Base-by-base conservation (phyloP, 2,329 filamentous ascomycete species). In the Aspergillus pseudotamarii region DNA sequence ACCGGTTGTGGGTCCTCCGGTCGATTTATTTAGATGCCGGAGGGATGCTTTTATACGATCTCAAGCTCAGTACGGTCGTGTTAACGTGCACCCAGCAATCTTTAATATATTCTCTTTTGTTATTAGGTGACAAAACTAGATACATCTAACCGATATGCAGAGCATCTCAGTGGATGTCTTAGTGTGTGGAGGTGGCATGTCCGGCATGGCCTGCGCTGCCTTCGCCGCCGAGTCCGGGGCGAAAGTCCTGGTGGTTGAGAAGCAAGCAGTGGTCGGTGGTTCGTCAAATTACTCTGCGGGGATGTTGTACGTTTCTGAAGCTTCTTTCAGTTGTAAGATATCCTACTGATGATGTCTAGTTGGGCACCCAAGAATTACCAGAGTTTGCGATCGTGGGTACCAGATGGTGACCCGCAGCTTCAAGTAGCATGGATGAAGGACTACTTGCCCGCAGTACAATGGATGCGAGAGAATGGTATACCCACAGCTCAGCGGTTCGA, bases 121-220 rank as follows among this genome's bases (percentile, higher is more conserved):
- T 28, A 6, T 19, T 38, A 6, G 5, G 4, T 4, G 16, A 19
- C 4, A 26, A 19, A 9, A 56, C 2, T 43, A 38, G 14, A 38
- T 12, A 34, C n/a, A 3, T 43, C 11, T 10, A 9, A 12, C 10
- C 21, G 10, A 53, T 30, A 72, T 73, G 71, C 32, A 72, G 6
- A 55, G 54, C 5, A 36, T 71, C 34, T 41, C 62, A 6, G 72
- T 72, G 12, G 72, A 73, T 53, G 66, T 67, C 19, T 57, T 73
- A 10, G 68, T 73, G n/a, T 73, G 70, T 36, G 72, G 72, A 14
- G 72, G 69, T 28, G 72, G 72, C 30, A 73, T 73, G 72, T 72
- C 72, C 4, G 72, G 71, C 10, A 64, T 73, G 68, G 64, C 72
- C 50, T 73, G 72, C 51, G 69, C 72, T 53, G 66, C 72, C 38